phyloP scores from a whole-genome alignment of 2,329 filamentous ascomycete species.

The Colletotrichum siamense region DNA sequence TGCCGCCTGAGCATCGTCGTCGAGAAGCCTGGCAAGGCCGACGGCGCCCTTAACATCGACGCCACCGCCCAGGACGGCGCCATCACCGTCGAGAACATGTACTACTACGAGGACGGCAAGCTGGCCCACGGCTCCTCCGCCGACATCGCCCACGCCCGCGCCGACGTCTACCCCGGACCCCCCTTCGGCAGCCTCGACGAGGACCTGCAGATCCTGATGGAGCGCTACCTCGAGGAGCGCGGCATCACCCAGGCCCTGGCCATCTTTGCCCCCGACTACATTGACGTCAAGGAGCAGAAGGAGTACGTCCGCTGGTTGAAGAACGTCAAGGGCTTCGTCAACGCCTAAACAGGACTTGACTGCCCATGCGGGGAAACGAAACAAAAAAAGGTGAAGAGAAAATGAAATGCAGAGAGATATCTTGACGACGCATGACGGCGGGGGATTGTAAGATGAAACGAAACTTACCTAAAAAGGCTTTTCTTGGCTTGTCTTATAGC shows the following conservation, averaged over 20 bases:
- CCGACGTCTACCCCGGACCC: conserved; percentile 86
- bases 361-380: neutral
- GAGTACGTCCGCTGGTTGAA: conserved; percentile 93
- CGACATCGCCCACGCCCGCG: conserved; percentile 78
- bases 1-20: conserved; percentile 85
- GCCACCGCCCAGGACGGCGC: conserved; percentile 84
- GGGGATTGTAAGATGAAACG: conserved; percentile 17
- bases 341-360: conserved; percentile 58
- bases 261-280: conserved; percentile 92
- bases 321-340: conserved; percentile 85
- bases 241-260: conserved; percentile 88
- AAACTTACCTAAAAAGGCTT: neutral
- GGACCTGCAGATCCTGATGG: conserved; percentile 89
- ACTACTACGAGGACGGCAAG: conserved; percentile 81
- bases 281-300: conserved; percentile 97
- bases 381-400: neutral
- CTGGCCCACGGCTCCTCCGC: conserved; percentile 78
- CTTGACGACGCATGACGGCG: conserved; percentile 20
- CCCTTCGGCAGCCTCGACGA: conserved; percentile 95
- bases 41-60: conserved; percentile 84
- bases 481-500: conserved; percentile 22
- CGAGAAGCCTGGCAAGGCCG: conserved; percentile 77
- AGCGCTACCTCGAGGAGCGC: conserved; percentile 93
- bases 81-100: conserved; percentile 89
- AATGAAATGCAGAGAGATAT: neutral